A percentile compares a stretch with the other conserved stretches of the same genome.
Conservation (phyloP, 1,284 basidiomycete genomes). For the Puccinia horiana region DNA sequence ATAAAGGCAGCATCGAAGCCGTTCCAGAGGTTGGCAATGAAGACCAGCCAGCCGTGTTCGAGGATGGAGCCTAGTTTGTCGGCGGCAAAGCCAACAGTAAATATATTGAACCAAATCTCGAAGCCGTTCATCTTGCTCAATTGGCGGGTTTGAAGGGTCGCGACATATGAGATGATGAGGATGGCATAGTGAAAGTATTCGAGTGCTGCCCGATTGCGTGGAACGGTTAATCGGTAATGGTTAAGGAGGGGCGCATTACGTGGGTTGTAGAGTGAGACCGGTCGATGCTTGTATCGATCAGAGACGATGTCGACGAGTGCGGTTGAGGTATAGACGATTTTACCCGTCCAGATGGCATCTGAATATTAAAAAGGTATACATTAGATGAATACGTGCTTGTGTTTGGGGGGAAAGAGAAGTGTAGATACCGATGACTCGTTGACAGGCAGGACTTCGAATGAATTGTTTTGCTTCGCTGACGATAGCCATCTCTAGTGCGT, state of each 20-base stretch:
- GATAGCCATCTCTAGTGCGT: constrained; percentile 56
- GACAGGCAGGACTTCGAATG: constrained; percentile 55
- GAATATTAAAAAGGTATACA: too few species aligned
- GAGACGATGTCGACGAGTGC: constrained; percentile 55
- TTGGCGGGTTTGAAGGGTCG: constrained; percentile 54
- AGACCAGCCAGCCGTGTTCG: constrained; percentile 56
- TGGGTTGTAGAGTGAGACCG: constrained; percentile 59
- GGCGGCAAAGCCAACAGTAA: constrained; percentile 55
- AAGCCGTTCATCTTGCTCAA: constrained; percentile 35
- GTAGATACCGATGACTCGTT: constrained; percentile 54
- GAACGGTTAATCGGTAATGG: constrained; percentile 59
- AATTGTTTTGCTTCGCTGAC: constrained; percentile 55
- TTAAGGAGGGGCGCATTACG: constrained; percentile 59
- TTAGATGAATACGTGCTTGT: neutral
- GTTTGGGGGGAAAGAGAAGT: neutral
- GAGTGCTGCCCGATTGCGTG: constrained; percentile 56
- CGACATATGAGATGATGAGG: constrained; percentile 58
- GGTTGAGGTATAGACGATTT: constrained; percentile 55
- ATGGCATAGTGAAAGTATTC: constrained; percentile 57
- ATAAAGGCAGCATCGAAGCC: constrained; percentile 58
- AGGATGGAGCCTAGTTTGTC: constrained; percentile 54
- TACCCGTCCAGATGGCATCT: constrained; percentile 55
- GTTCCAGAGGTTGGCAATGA: constrained; percentile 58
- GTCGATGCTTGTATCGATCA: constrained; percentile 60
- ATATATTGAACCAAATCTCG: constrained; percentile 56